Evolutionary conservation across 2,329 filamentous ascomycete genomes (phyloP).

Genomic region (Pezicula neosporulosa): DNA sequence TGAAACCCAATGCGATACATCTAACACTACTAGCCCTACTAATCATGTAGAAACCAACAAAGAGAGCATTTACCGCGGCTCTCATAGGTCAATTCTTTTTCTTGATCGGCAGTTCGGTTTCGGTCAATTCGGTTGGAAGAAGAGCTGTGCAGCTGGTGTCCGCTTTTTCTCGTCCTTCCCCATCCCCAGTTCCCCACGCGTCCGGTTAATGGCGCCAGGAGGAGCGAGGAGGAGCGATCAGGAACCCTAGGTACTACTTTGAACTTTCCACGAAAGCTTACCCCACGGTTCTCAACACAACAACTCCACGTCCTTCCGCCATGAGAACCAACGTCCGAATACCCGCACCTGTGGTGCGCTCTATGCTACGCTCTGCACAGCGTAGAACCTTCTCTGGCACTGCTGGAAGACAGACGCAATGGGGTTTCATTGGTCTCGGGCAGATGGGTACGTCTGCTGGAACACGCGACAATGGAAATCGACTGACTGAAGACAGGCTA

Average conservation of each 20-base stretch:
- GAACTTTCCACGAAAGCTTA: too few species aligned
- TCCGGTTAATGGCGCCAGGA: neutral
- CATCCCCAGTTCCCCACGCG: neutral
- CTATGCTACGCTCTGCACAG: slow-evolving; percentile 16
- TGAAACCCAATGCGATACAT: too few species aligned
- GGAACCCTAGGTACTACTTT: too few species aligned
- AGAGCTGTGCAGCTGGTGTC: neutral
- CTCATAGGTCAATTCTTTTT: too few species aligned
- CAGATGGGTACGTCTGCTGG: slow-evolving; percentile 49
- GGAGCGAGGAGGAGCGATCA: too few species aligned
- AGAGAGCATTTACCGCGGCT: too few species aligned
- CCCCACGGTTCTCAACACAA: neutral
- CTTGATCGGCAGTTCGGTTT: too few species aligned
- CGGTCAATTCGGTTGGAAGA: too few species aligned
- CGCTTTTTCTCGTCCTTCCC: neutral
- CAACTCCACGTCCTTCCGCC: slow-evolving; percentile 2
- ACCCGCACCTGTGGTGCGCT: slow-evolving; percentile 16
- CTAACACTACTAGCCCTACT: too few species aligned
- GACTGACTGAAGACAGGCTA: slow-evolving; percentile 47
- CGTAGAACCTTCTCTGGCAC: slow-evolving; percentile 42
- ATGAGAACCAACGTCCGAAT: slow-evolving; percentile 23
- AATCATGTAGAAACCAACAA: too few species aligned
- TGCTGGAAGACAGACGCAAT: slow-evolving; percentile 41
- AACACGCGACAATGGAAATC: slow-evolving; percentile 8
- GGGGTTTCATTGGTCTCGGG: slow-evolving; percentile 57